phyloP scores from a whole-genome alignment of 1,284 basidiomycete species.

The Cutaneotrichosporon dermatis region DNA sequence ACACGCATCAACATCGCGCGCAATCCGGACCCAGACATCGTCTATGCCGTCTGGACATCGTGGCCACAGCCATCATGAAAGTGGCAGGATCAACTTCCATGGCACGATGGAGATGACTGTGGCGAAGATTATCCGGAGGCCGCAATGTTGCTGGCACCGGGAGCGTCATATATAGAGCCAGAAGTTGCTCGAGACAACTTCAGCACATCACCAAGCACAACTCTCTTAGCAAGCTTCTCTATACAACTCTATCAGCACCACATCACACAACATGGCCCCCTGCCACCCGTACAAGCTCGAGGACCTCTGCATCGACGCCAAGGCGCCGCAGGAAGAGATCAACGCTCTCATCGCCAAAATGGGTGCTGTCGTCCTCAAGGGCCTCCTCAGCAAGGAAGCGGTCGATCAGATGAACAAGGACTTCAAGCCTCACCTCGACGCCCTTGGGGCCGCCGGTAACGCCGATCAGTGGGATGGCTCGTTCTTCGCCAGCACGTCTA shows the following conservation, averaged over 20 bases:
- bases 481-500: constrained; percentile 19
- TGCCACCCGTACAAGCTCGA: constrained; percentile 20
- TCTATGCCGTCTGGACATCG: too few species aligned
- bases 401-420: constrained; percentile 12
- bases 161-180: neutral
- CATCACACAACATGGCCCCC: constrained; percentile 3
- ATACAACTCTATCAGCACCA: neutral
- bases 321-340: constrained; percentile 20
- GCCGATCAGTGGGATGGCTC: constrained; percentile 20
- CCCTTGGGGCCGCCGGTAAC: constrained; percentile 15
- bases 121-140: neutral
- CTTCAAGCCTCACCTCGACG: constrained; percentile 20
- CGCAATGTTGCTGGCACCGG: too few species aligned
- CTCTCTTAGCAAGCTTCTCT: neutral
- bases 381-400: constrained; percentile 12
- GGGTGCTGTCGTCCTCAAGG: constrained; percentile 20
- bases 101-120: too few species aligned
- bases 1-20: too few species aligned
- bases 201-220: neutral
- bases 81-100: too few species aligned
- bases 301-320: constrained; percentile 19
- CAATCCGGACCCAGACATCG: too few species aligned
- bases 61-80: too few species aligned
- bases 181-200: too few species aligned
- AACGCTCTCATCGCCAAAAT: constrained; percentile 22